A percentile compares a stretch with the other conserved stretches of the same genome.
Evolutionary conservation across 306 rosid genomes (phyloP).

Genomic region (Acacia crassicarpa): DNA sequence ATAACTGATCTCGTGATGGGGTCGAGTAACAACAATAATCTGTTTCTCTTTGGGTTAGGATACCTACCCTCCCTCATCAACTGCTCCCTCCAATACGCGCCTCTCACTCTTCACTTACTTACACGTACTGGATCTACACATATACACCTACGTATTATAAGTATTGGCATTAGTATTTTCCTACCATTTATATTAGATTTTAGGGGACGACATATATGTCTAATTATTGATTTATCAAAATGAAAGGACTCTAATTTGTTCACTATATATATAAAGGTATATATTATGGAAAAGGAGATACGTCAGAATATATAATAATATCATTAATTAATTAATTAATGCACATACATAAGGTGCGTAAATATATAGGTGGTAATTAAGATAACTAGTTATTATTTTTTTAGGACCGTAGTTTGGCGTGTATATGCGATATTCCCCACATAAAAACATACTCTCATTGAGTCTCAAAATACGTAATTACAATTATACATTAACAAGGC

Average conservation of each 20-base stretch:
- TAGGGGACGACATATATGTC: no score
- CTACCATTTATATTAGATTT: no score
- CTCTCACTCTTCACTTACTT: slow-evolving; percentile 42
- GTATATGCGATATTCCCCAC: not conserved
- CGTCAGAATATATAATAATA: no score
- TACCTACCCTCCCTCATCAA: slow-evolving; percentile 63
- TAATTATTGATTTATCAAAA: no score
- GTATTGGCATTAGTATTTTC: no score
- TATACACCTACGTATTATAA: not conserved
- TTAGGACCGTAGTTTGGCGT: not conserved
- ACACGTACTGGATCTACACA: slow-evolving; percentile 48
- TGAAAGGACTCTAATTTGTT: no score
- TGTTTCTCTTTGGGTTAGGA: slow-evolving; percentile 50
- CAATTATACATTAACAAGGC: not conserved
- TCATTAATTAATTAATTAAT: no score
- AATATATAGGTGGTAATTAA: not conserved
- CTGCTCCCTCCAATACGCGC: slow-evolving; percentile 46
- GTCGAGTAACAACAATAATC: slow-evolving; percentile 43
- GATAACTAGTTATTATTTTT: not conserved
- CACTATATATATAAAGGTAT: no score
- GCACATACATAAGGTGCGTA: not conserved
- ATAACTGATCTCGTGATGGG: slow-evolving; percentile 44
- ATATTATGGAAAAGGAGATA: no score
- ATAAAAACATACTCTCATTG: not conserved
- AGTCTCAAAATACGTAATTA: slow-evolving; percentile 13